Base-by-base conservation (phyloP, 2,329 filamentous ascomycete species). In the Talaromyces sp. region DNA sequence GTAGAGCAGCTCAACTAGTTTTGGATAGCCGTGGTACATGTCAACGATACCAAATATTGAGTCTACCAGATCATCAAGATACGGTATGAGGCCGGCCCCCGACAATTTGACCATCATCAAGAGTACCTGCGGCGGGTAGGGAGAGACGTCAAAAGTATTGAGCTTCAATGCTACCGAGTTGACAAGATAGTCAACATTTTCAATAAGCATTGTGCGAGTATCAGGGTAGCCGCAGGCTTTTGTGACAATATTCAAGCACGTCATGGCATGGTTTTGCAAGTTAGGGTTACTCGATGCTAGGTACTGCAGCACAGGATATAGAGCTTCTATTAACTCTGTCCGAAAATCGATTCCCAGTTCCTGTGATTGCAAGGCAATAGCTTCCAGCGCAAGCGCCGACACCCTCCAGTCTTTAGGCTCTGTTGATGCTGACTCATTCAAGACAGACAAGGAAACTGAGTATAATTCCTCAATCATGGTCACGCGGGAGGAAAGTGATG, bases 171-270 rank as follows among this genome's bases (percentile, higher is more conserved):
- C 91, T 17, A 99, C 86, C 0, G 94, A 91, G 70, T 97, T 97
- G 62, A 97, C 88, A 75, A 99, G 89, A 72, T 99, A 99, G 74
- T 99, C 94, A 17, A 91, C 92, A 63, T 99, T 99, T 57, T 89
- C 86, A 29, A 97, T 84, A 43, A 99, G 88, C 65, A 99, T 79
- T 17, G 90, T 86, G 27, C 88, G 88, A 4, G 93, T 88, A 66
- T 82, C 87, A 0, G 70, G 63, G 68, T 97, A 99, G 1, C 84
- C 85, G 67, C 91, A 97, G 0, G 88, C 83, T 2, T 75, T 70
- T 0, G 93, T 88, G n/a, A 97, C 80, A 19, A 86, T 85, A 68
- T 97, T 94, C 14, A 99, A 80, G 38, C 90, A 89, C 3, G 86
- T 85, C 64, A 97, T 88, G 5, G 93, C 91, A 72, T 97, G 92